Evolutionary conservation across 192 early-diverging fungal species (phyloP).

Genomic region (Podila epigama): DNA sequence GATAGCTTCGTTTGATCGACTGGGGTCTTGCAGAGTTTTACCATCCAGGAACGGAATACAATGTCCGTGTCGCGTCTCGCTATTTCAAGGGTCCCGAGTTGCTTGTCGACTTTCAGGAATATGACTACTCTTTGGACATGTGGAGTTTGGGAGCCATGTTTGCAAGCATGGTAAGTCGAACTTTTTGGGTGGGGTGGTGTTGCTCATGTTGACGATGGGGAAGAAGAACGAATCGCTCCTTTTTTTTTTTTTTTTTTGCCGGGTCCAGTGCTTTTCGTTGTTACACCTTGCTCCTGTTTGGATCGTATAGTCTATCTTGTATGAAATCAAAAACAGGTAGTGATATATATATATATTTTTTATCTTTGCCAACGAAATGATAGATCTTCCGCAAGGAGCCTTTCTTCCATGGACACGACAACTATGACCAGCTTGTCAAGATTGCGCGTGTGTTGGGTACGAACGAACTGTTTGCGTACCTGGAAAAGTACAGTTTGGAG

Average conservation of each 20-base stretch:
- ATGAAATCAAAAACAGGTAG: too few species aligned
- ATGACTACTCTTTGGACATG: slow-evolving; percentile 99
- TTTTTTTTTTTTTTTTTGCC: background rate
- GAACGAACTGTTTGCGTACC: slow-evolving; percentile 90
- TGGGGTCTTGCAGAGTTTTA: slow-evolving; percentile 99
- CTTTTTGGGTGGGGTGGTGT: background rate
- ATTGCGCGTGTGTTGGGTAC: slow-evolving; percentile 98
- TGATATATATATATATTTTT: too few species aligned
- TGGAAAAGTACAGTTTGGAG: slow-evolving; percentile 96
- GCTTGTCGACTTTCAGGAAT: slow-evolving; percentile 97
- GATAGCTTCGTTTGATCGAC: slow-evolving; percentile 92
- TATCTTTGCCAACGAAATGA: too few species aligned
- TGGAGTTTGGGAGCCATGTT: slow-evolving; percentile 99
- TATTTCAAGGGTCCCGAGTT: slow-evolving; percentile 99
- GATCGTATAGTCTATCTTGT: too few species aligned
- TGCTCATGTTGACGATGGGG: too few species aligned
- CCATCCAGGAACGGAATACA: slow-evolving; percentile 96
- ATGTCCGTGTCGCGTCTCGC: slow-evolving; percentile 97
- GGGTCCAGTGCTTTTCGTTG: too few species aligned
- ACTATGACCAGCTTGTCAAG: slow-evolving; percentile 99
- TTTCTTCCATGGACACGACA: slow-evolving; percentile 99
- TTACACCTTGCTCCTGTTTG: too few species aligned
- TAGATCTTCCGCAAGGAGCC: slow-evolving; percentile 99
- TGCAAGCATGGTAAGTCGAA: slow-evolving; percentile 89
- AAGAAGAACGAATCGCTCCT: too few species aligned